Percentiles rank a stretch among this genome's conserved stretches.
These are phyloP conservation scores for Mycosarcoma mackinlayi DNA, from an alignment of 1,284 basidiomycete species.

Conservation along the genomic window DNA sequence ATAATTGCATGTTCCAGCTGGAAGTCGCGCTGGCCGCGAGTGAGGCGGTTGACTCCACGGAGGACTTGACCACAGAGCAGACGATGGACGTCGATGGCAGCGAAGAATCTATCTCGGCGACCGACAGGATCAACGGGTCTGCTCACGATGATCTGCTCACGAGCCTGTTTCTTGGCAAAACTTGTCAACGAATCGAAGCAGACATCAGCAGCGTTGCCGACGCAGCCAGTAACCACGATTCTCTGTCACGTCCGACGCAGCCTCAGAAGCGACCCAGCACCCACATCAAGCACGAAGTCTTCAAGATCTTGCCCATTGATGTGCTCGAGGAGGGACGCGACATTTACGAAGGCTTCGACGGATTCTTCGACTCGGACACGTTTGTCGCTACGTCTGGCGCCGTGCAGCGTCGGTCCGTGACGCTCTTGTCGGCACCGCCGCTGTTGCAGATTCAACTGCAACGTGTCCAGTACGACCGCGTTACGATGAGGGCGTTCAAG, in stretches of 20 bases:
- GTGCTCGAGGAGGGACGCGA: slow-evolving; percentile 86
- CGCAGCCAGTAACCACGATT: background rate
- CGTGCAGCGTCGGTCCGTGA: slow-evolving; percentile 86
- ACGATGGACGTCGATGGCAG: slow-evolving; percentile 39
- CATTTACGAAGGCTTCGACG: slow-evolving; percentile 90
- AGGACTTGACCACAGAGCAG: background rate
- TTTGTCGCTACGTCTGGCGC: slow-evolving; percentile 85
- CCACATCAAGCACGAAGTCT: slow-evolving; percentile 87
- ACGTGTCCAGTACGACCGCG: slow-evolving; percentile 96
- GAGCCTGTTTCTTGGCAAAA: slow-evolving; percentile 58
- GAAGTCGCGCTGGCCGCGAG: slow-evolving; percentile 83
- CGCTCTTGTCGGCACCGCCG: slow-evolving; percentile 86
- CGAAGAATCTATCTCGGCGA: background rate
- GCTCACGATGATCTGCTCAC: slow-evolving; percentile 35
- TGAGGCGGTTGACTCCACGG: background rate
- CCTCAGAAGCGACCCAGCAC: slow-evolving; percentile 68
- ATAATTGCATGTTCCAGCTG: slow-evolving; percentile 98
- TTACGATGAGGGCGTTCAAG: slow-evolving; percentile 88
- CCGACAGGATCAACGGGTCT: background rate
- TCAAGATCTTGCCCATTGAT: slow-evolving; percentile 92
- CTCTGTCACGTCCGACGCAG: slow-evolving; percentile 19
- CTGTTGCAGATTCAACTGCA: slow-evolving; percentile 93
- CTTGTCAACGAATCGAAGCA: slow-evolving; percentile 56
- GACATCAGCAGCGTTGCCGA: slow-evolving; percentile 7
- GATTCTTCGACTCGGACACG: slow-evolving; percentile 85